phyloP scores from a whole-genome alignment of 2,329 filamentous ascomycete species.

The Phialocephala subalpina region DNA sequence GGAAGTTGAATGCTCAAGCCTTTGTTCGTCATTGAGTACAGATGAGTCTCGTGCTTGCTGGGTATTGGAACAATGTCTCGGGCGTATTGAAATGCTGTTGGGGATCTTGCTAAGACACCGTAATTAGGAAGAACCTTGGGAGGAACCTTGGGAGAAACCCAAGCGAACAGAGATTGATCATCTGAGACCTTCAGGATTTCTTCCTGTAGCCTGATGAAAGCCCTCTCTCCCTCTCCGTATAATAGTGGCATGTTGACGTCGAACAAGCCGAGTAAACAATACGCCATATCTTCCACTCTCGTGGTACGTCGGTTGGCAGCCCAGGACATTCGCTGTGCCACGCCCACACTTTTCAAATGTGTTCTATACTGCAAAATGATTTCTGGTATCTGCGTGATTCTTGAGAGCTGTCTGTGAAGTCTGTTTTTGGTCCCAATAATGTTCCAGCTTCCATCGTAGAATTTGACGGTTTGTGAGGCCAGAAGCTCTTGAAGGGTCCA shows the following conservation, averaged over 20 bases:
- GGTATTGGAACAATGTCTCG: not conserved
- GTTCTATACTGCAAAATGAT: not conserved
- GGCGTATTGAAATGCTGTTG: not conserved
- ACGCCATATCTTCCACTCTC: constrained; percentile 42
- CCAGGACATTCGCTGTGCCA: constrained; percentile 48
- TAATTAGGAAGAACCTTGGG: not conserved
- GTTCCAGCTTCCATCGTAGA: not conserved
- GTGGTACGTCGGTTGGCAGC: constrained; percentile 43
- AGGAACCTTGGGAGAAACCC: not conserved
- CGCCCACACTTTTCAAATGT: constrained; percentile 29
- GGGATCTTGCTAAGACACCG: not conserved
- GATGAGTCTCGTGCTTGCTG: not conserved
- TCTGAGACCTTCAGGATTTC: not conserved
- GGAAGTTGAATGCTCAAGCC: constrained; percentile 2
- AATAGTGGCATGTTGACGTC: constrained; percentile 43
- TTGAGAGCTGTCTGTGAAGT: not conserved
- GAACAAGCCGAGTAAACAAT: constrained; percentile 44
- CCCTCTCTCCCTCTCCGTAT: constrained; percentile 21
- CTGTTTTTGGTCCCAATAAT: constrained; percentile 25
- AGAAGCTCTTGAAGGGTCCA: constrained; percentile 1
- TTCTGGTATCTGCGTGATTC: not conserved
- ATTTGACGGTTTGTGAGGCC: not conserved
- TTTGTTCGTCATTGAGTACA: not conserved
- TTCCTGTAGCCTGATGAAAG: constrained; percentile 24
- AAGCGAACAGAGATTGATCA: constrained; percentile 6